A percentile compares a stretch with the other conserved stretches of the same genome.
Evolutionary conservation across 2,329 filamentous ascomycete genomes (phyloP).

Genomic region (Phialophora verrucosa): DNA sequence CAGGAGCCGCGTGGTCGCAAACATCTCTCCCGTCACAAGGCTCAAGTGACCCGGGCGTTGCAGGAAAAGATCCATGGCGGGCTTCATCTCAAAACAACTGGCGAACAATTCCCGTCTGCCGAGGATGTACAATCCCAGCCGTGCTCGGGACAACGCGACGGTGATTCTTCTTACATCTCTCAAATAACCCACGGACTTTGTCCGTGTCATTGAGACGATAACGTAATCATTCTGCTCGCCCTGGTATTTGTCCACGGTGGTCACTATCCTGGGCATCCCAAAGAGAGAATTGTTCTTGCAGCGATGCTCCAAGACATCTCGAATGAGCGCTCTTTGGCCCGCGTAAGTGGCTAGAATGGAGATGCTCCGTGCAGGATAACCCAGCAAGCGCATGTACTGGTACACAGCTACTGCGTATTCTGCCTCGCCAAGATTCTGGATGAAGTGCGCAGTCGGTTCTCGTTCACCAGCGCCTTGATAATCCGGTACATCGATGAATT

Average conservation of each 20-base stretch:
- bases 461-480: slow-evolving; percentile 89
- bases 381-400: slow-evolving; percentile 95
- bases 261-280: slow-evolving; percentile 84
- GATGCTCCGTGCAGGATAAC: slow-evolving; percentile 83
- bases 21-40: slow-evolving; percentile 85
- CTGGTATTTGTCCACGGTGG: slow-evolving; percentile 98
- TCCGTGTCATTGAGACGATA: slow-evolving; percentile 90
- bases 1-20: slow-evolving; percentile 59
- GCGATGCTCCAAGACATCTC: slow-evolving; percentile 81
- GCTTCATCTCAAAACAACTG: slow-evolving; percentile 81
- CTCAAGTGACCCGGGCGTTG: slow-evolving; percentile 79
- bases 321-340: slow-evolving; percentile 85
- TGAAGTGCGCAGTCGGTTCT: slow-evolving; percentile 90
- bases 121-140: slow-evolving; percentile 89
- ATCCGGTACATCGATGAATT: slow-evolving; percentile 93
- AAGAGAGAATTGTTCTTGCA: slow-evolving; percentile 85
- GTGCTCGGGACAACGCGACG: slow-evolving; percentile 89
- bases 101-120: slow-evolving; percentile 89
- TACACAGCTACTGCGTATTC: slow-evolving; percentile 96
- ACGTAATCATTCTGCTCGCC: slow-evolving; percentile 99
- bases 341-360: slow-evolving; percentile 93
- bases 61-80: slow-evolving; percentile 81
- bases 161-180: slow-evolving; percentile 92
- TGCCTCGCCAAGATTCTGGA: slow-evolving; percentile 94
- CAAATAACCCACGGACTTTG: slow-evolving; percentile 86